Evolutionary conservation across 306 rosid genomes (phyloP), one percentile per base, ranked within the genome.

Genomic region (Senna siamea): DNA sequence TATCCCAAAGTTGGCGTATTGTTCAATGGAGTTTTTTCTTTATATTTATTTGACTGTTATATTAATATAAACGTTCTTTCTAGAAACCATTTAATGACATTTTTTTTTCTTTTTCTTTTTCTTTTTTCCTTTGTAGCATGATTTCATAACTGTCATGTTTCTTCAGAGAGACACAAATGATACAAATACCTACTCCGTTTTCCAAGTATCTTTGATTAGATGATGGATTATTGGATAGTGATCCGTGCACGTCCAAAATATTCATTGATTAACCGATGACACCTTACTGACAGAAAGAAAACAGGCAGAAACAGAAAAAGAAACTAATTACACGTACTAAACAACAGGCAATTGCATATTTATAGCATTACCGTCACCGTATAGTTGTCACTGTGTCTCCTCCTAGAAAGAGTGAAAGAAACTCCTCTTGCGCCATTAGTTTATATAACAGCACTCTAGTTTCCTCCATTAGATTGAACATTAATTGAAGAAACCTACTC

Each of bases 271-370:
- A 38, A 32, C 9, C n/a, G 44, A 47, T 14, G 37, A 60, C 37
- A 77, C 17, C 13, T 37, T 5, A 72, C 38, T 9, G 48, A 52
- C 62, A 44, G 37, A 65, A 48, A 43, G 22, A 12, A 37, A 76
- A n/a, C 41, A 58, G 14, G 76, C 48, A 15, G 5, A n/a, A n/a
- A n/a, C n/a, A 20, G 7, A 41, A 50, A 37, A 26, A 22, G 17
- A 59, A 37, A 61, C 63, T 70, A 77, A 69, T 57, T 38, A 48
- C 44, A 59, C 5, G 63, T 44, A 67, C 58, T 44, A 61, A 51
- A 77, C 15, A 30, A 37, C 19, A 13, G 19, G 23, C 5, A 55
- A 30, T 55, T 56, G 68, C 23, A 9, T 14, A 32, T 54, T 6
- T 34, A 2, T 53, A 38, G 54, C 23, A 64, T 41, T 41, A 32